phyloP scores from a whole-genome alignment of 108 stramenopile genomes.

The Chaetoceros muelleri region DNA sequence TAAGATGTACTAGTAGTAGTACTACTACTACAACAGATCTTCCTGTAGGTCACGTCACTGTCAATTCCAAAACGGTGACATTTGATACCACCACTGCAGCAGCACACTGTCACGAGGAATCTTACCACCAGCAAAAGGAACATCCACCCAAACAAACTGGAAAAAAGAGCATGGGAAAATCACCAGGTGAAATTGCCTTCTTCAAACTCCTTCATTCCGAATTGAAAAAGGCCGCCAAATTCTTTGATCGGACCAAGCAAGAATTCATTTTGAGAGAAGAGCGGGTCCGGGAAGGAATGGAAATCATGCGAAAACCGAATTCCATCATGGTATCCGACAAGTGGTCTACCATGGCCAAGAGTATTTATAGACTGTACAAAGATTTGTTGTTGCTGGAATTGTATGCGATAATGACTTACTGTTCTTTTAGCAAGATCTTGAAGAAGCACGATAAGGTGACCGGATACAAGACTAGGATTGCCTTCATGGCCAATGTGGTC shows the following conservation, averaged over 20 bases:
- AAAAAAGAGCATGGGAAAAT: slow-evolving; percentile 13
- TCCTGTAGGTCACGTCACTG: no score
- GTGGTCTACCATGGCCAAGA: slow-evolving; percentile 80
- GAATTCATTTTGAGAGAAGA: slow-evolving; percentile 78
- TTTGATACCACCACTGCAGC: no score
- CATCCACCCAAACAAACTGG: not conserved
- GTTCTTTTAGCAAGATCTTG: slow-evolving; percentile 92
- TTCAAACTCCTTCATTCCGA: slow-evolving; percentile 82
- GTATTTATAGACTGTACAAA: slow-evolving; percentile 81
- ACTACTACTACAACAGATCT: no score
- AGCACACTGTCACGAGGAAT: no score
- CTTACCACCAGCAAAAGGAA: not conserved
- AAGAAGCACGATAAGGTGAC: slow-evolving; percentile 99
- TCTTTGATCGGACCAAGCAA: slow-evolving; percentile 67
- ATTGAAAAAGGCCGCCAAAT: slow-evolving; percentile 82
- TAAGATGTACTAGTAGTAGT: no score
- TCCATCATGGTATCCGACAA: slow-evolving; percentile 74
- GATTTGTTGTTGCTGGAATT: slow-evolving; percentile 94
- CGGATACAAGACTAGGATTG: slow-evolving; percentile 62
- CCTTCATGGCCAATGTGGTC: slow-evolving; percentile 81
- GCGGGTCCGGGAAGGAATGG: slow-evolving; percentile 77
- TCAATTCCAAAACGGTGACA: no score
- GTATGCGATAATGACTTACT: slow-evolving; percentile 98
- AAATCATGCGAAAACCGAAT: slow-evolving; percentile 62
- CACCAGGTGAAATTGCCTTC: slow-evolving; percentile 80